A percentile compares a stretch with the other conserved stretches of the same genome.
These are phyloP conservation scores for Parascedosporium putredinis DNA, from an alignment of 2,329 filamentous ascomycete species.

Conservation along the genomic window DNA sequence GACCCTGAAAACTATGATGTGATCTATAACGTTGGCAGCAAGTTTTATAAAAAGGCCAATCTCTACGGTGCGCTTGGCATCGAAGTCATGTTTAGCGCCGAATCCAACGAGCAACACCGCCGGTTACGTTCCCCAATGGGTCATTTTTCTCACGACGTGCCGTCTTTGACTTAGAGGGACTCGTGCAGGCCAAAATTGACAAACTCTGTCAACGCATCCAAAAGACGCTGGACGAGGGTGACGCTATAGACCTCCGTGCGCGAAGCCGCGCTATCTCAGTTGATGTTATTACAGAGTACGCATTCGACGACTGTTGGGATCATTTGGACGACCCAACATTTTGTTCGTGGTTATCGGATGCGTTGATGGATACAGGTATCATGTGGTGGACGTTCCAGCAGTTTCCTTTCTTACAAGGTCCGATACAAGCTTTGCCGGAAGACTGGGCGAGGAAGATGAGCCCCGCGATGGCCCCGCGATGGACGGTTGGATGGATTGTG, in stretches of 20 bases:
- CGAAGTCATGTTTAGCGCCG: slow-evolving; percentile 7
- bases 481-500: neutral
- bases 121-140: slow-evolving; percentile 28
- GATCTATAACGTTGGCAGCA: slow-evolving; percentile 11
- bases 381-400: neutral
- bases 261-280: slow-evolving; percentile 12
- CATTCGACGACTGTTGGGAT: slow-evolving; percentile 13
- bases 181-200: slow-evolving; percentile 21
- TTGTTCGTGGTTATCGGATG: slow-evolving; percentile 11
- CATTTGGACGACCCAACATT: slow-evolving; percentile 11
- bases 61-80: slow-evolving; percentile 8
- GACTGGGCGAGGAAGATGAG: neutral
- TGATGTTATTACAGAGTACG: slow-evolving; percentile 13
- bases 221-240: neutral
- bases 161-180: slow-evolving; percentile 24
- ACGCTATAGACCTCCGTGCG: slow-evolving; percentile 7
- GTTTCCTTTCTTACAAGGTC: neutral
- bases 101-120: slow-evolving; percentile 26
- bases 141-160: slow-evolving; percentile 29
- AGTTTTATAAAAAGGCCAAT: slow-evolving; percentile 11
- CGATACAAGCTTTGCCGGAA: neutral
- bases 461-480: neutral
- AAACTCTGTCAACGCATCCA: slow-evolving; percentile 15
- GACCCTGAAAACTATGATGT: slow-evolving; percentile 13
- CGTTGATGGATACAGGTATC: neutral